Base-by-base conservation (phyloP, 306 rosid species). In the Vigna reflexopilosa region DNA sequence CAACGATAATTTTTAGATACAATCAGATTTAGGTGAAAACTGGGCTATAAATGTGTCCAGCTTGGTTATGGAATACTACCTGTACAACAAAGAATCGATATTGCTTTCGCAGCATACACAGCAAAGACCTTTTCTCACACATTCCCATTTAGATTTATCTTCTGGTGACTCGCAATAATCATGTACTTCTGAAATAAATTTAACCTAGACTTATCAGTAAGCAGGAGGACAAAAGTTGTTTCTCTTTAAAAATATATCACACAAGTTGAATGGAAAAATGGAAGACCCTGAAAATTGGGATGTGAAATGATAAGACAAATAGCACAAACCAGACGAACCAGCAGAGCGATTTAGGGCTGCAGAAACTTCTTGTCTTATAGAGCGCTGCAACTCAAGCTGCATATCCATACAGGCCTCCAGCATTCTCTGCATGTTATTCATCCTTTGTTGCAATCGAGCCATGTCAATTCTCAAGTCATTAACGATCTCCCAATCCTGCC, bases 351-450 rank as follows among this genome's bases (percentile, higher is more conserved):
- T 90, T 30, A 96, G 85, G 70, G 98, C 99, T 59, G 95, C 93
- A 77, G 99, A 93, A 70, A 96, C 99, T 88, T 96, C 99, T 84
- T 96, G 97, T 69, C 85, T 86, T 45, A 96, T 88, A 11, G 98
- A 91, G 51, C 96, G 94, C 79, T 96, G 99, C 91, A 96, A 73
- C 89, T 96, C 98, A 40, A 91, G 93, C 86, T 96, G 99, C 98
- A 96, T 93, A 83, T 96, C 99, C 99, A 96, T 93, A 86, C 99
- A 96, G 55, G 99, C 87, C 84, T 93, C 99, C 63, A 96, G 79
- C 97, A 90, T 96, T 74, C 88, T 88, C 81, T 93, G 98, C 87
- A 96, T 88, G 72, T 85, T 89, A 81, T 91, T 86, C 99, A 96
- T 90, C 87, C 94, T 90, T 73, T 93, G 93, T 70, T 93, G 97